phyloP scores from a whole-genome alignment of 2,329 filamentous ascomycete genomes.

The Colletotrichum cordylinicola region DNA sequence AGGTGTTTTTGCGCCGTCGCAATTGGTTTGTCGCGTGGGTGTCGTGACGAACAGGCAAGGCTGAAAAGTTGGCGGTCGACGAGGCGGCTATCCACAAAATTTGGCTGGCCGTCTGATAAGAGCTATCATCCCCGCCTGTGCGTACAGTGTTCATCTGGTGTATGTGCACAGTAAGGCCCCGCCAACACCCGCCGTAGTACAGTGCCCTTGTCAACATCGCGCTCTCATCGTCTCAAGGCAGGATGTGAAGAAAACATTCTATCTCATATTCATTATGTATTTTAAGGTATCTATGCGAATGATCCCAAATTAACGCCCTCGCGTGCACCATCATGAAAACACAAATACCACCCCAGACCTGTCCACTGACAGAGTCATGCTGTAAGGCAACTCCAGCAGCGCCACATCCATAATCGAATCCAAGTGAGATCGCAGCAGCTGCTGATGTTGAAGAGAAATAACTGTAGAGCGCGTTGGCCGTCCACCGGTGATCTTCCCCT shows the following conservation, averaged over 20 bases:
- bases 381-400: slow-evolving; percentile 87
- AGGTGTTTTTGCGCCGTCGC: neutral
- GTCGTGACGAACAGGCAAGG: slow-evolving; percentile 5
- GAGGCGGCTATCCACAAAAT: slow-evolving; percentile 18
- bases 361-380: slow-evolving; percentile 92
- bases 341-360: slow-evolving; percentile 89
- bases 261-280: neutral
- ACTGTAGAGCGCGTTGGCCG: slow-evolving; percentile 77
- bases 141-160: neutral
- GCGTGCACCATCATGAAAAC: slow-evolving; percentile 45
- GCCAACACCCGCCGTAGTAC: neutral
- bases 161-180: neutral
- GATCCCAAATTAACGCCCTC: neutral
- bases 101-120: slow-evolving; percentile 6
- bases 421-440: slow-evolving; percentile 83
- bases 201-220: neutral
- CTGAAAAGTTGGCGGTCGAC: slow-evolving; percentile 23
- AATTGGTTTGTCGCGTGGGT: slow-evolving; percentile 1
- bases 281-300: slow-evolving; percentile 10
- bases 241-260: neutral
- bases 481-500: slow-evolving; percentile 31
- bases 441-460: slow-evolving; percentile 86
- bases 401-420: slow-evolving; percentile 89
- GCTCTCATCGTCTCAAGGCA: neutral
- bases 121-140: slow-evolving; percentile 13